phyloP scores from a whole-genome alignment of 2,329 filamentous ascomycete species.

The Coniosporium tulheliwenetii region DNA sequence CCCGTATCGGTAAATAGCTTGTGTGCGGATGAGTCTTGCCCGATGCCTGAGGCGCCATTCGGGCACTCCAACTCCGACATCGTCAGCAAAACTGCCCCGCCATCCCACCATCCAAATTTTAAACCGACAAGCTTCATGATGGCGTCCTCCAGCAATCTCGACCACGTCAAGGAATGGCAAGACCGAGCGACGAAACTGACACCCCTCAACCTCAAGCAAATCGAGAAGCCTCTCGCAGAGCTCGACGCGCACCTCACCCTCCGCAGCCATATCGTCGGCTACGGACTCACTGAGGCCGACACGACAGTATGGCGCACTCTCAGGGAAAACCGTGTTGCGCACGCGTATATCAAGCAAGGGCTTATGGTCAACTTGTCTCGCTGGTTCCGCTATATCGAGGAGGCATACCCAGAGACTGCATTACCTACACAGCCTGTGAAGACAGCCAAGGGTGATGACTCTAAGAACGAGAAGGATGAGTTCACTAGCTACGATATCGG shows the following conservation, averaged over 20 bases:
- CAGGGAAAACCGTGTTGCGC: constrained; percentile 69
- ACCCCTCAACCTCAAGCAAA: constrained; percentile 62
- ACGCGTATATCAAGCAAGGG: constrained; percentile 66
- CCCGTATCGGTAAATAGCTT: too few species aligned
- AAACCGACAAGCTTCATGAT: not conserved
- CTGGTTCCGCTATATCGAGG: constrained; percentile 80
- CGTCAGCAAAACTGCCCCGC: too few species aligned
- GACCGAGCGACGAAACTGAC: constrained; percentile 35
- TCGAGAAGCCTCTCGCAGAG: constrained; percentile 57
- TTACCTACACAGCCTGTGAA: constrained; percentile 37
- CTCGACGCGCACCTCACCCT: constrained; percentile 80
- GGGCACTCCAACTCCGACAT: too few species aligned
- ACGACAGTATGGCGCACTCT: constrained; percentile 71
- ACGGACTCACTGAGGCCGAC: constrained; percentile 62
- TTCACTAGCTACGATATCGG: constrained; percentile 83
- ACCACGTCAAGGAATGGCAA: constrained; percentile 37
- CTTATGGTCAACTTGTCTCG: constrained; percentile 60
- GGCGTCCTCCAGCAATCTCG: not conserved
- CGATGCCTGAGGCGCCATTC: too few species aligned
- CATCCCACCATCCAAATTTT: too few species aligned
- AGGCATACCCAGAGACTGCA: constrained; percentile 59
- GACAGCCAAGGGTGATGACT: constrained; percentile 49
- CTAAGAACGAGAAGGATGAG: constrained; percentile 53
- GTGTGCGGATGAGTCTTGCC: too few species aligned
- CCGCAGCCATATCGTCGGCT: constrained; percentile 73